Base-by-base conservation (phyloP, 2,329 filamentous ascomycete species). In the Neofusicoccum sp. region DNA sequence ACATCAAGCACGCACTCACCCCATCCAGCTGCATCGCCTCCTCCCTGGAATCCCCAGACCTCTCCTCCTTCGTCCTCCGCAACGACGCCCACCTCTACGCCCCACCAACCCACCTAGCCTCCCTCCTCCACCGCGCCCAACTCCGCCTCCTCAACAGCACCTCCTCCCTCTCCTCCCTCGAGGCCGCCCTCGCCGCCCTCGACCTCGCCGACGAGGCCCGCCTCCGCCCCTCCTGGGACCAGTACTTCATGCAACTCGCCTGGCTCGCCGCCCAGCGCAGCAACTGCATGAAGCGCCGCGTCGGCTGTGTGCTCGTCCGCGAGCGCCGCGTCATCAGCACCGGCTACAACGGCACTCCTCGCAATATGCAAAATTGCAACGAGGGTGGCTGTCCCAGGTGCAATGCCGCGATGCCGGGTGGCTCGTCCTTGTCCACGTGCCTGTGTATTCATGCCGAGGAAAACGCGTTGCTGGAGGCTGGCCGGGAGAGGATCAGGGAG, bases 361-460 rank as follows among this genome's bases (percentile, higher is more conserved):
- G 94, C 28, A 89, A 93, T 47, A 82, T 97, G 71, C 86, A 81
- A 62, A 99, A 99, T 79, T 99, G 95, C 79, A 91, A 90, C 69
- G 91, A 96, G 71, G 95, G 95, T 68, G 95, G 95, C 56, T 99
- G 95, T 68, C 79, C 83, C 9, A 85, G 95, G 54, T 99, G 95
- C 78, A 98, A 99, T 76, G 84, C 85, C 59, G 90, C 87, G 5
- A 84, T 86, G 62, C 84, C 84, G 34, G 85, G 84, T 31, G 95
- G 95, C 29, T 84, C 88, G 49, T 88, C 86, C 0, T 83, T 99
- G 22, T 87, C 89, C 4, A 97, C 94, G 5, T 99, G 95, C 73
- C 84, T 98, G 56, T 99, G 95, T 76, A 86, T 99, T n/a, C 95
- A 99, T 76, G 95, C 95, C 0, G 95, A 99, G 80, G 95, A 99